These are phyloP conservation scores for Ottelia alismoides DNA, from an alignment of 106 monocot genomes.

Conservation along the genomic window DNA sequence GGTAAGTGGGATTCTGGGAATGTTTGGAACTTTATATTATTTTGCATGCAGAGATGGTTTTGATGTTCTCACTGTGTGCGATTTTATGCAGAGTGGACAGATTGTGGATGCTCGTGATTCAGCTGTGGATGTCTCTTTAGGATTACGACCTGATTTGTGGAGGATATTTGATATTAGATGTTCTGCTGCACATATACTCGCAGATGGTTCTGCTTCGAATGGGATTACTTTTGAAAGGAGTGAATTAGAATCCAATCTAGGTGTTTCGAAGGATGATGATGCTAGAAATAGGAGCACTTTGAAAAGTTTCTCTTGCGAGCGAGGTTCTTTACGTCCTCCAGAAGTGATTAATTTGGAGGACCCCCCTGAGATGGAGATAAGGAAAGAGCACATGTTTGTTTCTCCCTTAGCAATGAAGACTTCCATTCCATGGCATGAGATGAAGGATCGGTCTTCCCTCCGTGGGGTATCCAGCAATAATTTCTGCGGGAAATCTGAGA, in stretches of 20 bases:
- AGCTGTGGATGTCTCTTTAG: not conserved
- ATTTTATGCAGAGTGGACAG: too few relatives aligned
- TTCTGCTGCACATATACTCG: not conserved
- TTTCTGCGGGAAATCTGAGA: constrained; percentile 5
- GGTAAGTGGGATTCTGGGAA: too few relatives aligned
- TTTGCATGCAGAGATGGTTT: too few relatives aligned
- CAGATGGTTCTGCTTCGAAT: not conserved
- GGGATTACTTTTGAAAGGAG: not conserved
- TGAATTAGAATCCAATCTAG: not conserved
- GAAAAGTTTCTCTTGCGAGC: not conserved
- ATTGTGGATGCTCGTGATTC: too few relatives aligned
- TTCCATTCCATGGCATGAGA: not conserved
- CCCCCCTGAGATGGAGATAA: constrained; percentile 11
- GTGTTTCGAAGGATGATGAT: not conserved
- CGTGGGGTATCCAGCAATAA: constrained; percentile 1
- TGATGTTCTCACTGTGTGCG: too few relatives aligned
- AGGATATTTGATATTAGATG: too few relatives aligned
- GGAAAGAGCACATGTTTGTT: constrained; percentile 5
- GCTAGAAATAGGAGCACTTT: not conserved
- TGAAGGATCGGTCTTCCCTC: not conserved
- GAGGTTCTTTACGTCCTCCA: not conserved
- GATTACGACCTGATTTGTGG: not conserved
- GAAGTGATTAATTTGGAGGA: constrained; percentile 34
- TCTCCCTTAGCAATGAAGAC: not conserved
- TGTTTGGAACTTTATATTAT: too few relatives aligned